Conservation (phyloP, 169 alveolate genomes). For the Cyclospora cayetanensis region DNA sequence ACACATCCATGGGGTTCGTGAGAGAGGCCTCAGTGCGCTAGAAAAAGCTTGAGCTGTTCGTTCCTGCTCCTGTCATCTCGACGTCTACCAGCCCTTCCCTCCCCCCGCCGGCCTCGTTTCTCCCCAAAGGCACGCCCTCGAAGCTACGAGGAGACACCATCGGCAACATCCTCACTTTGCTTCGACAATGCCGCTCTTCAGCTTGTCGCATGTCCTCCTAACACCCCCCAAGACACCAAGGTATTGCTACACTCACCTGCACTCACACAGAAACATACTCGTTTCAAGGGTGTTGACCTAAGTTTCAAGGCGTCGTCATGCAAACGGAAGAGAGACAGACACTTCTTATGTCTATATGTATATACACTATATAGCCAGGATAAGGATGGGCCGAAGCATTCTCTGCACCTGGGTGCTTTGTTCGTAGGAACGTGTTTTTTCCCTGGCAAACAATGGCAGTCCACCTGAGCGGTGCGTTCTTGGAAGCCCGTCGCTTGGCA, state of each 20-base stretch:
- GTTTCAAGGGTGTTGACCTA: not conserved
- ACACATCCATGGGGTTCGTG: not conserved
- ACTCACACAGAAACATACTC: not conserved
- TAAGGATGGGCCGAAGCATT: not conserved
- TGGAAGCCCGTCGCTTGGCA: constrained; percentile 87
- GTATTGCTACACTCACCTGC: constrained; percentile 38
- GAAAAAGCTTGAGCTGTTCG: not conserved
- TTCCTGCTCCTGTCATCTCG: not conserved
- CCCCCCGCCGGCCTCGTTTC: not conserved
- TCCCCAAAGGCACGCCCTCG: not conserved
- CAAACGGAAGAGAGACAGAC: not conserved
- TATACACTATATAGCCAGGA: not conserved
- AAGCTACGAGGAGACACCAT: not conserved
- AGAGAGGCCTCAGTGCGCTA: not conserved
- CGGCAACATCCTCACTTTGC: not conserved
- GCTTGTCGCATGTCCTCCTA: constrained; percentile 43
- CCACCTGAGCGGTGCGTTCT: constrained; percentile 86
- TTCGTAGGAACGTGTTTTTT: constrained; percentile 85
- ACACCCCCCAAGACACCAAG: constrained; percentile 83
- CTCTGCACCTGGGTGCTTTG: not conserved
- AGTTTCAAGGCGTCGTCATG: not conserved
- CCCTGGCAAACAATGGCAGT: constrained; percentile 88
- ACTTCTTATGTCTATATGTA: not conserved
- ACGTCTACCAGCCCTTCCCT: not conserved
- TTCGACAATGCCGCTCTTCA: not conserved